Evolutionary conservation across 305 asterid genomes (phyloP).

Genomic region (Petunia hybrid): DNA sequence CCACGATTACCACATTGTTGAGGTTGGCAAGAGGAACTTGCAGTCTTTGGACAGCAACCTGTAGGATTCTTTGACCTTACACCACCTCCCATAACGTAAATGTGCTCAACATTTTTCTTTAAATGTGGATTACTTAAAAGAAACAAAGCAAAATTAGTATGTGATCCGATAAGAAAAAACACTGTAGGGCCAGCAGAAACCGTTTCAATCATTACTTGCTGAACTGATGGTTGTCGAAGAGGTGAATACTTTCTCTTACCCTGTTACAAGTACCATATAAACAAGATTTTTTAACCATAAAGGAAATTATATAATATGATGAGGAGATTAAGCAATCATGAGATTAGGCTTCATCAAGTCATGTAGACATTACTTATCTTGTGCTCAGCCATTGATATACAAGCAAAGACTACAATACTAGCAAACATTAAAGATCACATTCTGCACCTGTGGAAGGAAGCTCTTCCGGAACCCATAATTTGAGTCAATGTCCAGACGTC

Average conservation of each 20-base stretch:
- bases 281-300: background rate
- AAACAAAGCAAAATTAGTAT: slow-evolving; percentile 70
- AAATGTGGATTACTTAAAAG: slow-evolving; percentile 73
- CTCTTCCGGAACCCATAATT: slow-evolving; percentile 71
- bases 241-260: slow-evolving; percentile 75
- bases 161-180: slow-evolving; percentile 62
- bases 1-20: slow-evolving; percentile 74
- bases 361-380: background rate
- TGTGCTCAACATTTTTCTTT: slow-evolving; percentile 69
- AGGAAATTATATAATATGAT: background rate
- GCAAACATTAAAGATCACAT: background rate
- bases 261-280: slow-evolving; percentile 42
- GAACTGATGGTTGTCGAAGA: slow-evolving; percentile 71
- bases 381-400: slow-evolving; percentile 5
- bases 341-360: background rate
- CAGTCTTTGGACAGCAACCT: slow-evolving; percentile 66
- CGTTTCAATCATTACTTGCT: slow-evolving; percentile 71
- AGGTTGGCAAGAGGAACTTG: slow-evolving; percentile 56
- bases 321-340: slow-evolving; percentile 25
- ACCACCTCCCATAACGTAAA: slow-evolving; percentile 87
- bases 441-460: slow-evolving; percentile 78
- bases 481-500: slow-evolving; percentile 71
- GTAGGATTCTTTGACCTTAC: slow-evolving; percentile 73
- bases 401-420: background rate
- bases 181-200: slow-evolving; percentile 74